Evolutionary conservation across 495 filamentous ascomycete genomes (phyloP), one percentile per base, ranked within the genome.

Genomic region (Talaromyces borbonicus): DNA sequence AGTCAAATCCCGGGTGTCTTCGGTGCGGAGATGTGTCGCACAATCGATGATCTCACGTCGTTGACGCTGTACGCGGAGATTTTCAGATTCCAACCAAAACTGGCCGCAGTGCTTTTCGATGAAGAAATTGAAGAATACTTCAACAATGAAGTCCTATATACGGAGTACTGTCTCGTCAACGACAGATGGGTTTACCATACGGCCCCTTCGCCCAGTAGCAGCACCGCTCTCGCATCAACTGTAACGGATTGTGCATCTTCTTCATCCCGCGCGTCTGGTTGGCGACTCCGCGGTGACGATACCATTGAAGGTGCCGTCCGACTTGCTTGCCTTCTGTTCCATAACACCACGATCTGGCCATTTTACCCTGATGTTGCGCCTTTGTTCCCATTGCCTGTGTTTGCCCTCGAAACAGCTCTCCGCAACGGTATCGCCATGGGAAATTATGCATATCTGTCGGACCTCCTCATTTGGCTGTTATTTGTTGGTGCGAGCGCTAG

Each of bases 251-350:
- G n/a, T n/a, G n/a, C n/a, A n/a, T n/a, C 19, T 5, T 8, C 3
- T 22, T 25, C 15, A 15, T 5, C 39, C 14, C 14, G 16, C 39
- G 80, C 75, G 0, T 62, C 78, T 25, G 79, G 77, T 42, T 79
- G 79, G 32, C 77, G 75, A 12, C 68, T 78, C 8, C 76, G 73
- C 43, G 78, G 77, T 8, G 68, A 72, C 47, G 59, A 62, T 48
- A 60, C 61, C 6, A 68, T 70, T 51, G 66, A 70, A 45, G 68
- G 68, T 40, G 65, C 63, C 48, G 56, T 57, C 20, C 68, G 68
- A 15, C 60, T 69, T 7, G 67, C 66, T 15, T 63, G 62, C 35
- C 58, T 72, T 1, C 48, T 69, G 5, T 72, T 66, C 58, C 68
- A 72, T 56, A 72, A 70, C 52, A 67, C 55, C 27, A 58, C 57